Percentiles rank a stretch among this genome's conserved stretches.
Evolutionary conservation across 1,284 basidiomycete species (phyloP).

Genomic region (Gymnopus androsaceus): DNA sequence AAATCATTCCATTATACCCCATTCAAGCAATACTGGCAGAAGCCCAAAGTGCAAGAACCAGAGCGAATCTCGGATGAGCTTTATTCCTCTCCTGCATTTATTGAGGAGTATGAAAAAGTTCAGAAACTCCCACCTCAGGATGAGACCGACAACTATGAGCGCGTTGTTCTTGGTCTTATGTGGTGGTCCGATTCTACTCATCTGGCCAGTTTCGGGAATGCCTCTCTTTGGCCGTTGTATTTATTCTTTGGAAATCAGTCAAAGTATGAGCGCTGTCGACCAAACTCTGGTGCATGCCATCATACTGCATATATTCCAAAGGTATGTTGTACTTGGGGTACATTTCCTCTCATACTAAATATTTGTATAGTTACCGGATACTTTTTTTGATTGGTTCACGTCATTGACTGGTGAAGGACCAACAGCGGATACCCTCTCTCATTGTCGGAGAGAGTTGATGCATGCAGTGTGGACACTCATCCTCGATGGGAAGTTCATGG

Average conservation of each 20-base stretch:
- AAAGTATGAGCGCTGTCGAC: constrained; percentile 30
- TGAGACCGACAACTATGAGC: constrained; percentile 8
- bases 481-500: constrained; percentile 28
- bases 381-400: not conserved
- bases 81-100: constrained; percentile 8
- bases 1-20: constrained; percentile 31
- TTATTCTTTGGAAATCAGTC: constrained; percentile 33
- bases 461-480: constrained; percentile 28
- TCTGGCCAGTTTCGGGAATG: constrained; percentile 32
- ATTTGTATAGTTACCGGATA: too few species aligned
- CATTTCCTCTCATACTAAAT: too few species aligned
- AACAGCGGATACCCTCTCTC: constrained; percentile 19
- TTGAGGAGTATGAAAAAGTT: constrained; percentile 1
- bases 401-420: not conserved
- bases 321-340: constrained; percentile 1
- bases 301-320: constrained; percentile 33
- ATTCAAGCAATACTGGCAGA: constrained; percentile 25
- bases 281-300: constrained; percentile 26
- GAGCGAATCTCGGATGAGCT: not conserved
- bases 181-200: constrained; percentile 36
- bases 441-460: constrained; percentile 31
- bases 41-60: not conserved
- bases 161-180: constrained; percentile 28
- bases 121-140: not conserved
- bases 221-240: constrained; percentile 36